Evolutionary conservation across 306 rosid genomes (phyloP).

Genomic region (Corylus heterophylla): DNA sequence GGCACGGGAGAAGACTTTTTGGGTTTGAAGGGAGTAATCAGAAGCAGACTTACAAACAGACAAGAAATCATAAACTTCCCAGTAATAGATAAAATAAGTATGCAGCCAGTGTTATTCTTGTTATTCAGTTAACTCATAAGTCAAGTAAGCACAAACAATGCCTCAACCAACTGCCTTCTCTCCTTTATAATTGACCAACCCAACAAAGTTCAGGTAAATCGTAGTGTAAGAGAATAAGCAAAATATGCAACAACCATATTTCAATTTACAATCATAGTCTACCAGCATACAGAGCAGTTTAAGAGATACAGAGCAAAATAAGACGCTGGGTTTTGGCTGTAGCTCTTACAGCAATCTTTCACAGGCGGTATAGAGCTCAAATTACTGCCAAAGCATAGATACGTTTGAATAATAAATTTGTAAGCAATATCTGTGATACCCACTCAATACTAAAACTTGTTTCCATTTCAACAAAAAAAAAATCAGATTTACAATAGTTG

Average conservation of each 20-base stretch:
- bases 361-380: constrained; percentile 43
- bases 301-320: background rate
- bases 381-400: constrained; percentile 71
- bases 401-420: constrained; percentile 78
- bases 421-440: constrained; percentile 24
- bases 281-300: background rate
- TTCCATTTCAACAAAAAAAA: background rate
- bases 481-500: constrained; percentile 72
- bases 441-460: background rate
- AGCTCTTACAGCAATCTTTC: constrained; percentile 22
- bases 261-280: background rate
- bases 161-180: background rate
- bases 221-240: background rate
- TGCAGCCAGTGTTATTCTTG: background rate
- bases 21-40: too few relatives aligned
- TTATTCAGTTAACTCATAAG: background rate
- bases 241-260: background rate
- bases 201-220: background rate
- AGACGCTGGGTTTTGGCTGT: constrained; percentile 39
- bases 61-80: background rate
- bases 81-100: too few relatives aligned
- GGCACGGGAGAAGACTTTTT: too few relatives aligned
- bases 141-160: background rate
- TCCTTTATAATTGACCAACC: background rate
- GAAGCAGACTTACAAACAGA: too few relatives aligned